Base-by-base conservation (phyloP, 2,329 filamentous ascomycete genomes). In the Neopestalotiopsis sp. region DNA sequence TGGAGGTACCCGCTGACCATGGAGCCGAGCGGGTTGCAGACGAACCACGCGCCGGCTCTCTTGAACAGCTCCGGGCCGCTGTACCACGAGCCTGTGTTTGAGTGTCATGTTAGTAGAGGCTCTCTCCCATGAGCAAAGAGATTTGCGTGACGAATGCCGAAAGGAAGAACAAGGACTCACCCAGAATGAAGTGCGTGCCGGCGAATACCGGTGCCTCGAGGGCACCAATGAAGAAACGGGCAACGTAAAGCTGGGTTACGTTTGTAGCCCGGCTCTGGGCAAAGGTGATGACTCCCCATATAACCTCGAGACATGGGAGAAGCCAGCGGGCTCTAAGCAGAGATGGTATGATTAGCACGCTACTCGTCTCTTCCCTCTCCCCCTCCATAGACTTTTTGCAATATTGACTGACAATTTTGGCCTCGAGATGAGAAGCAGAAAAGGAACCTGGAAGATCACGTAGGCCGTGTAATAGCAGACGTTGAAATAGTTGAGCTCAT, bases 401-500 rank as follows among this genome's bases (percentile, higher is more conserved):
- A 24, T 24, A 24, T 24, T 24, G 24, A 24, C 75, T 70, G 63
- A 76, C 73, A 79, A 68, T 58, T 70, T 72, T 6, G 78, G 77
- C 24, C 77, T 70, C 0, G 76, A 77, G 69, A 79, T 74, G 10
- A 79, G 71, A n/a, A 79, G 67, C 67, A 79, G 65, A 1, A 77
- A 76, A 0, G 77, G 78, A 2, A 79, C 70, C 68, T 80, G 78
- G 42, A 79, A 79, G n/a, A 81, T 67, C 7, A 80, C 78, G 68
- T 81, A 80, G 13, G 78, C 77, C 9, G 77, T 77, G n/a, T 78
- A 82, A 74, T 81, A 84, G 68, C 78, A 80, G 4, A 81, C 76
- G 56, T 82, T 82, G 65, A 83, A 79, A 42, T 81, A 78, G 69
- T 81, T 81, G 5, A 82, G 75, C 65, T 83, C 75, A 67, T 82